A percentile compares a stretch with the other conserved stretches of the same genome.
Evolutionary conservation across 495 filamentous ascomycete genomes (phyloP).

Genomic region (Oleoguttula mirabilis): DNA sequence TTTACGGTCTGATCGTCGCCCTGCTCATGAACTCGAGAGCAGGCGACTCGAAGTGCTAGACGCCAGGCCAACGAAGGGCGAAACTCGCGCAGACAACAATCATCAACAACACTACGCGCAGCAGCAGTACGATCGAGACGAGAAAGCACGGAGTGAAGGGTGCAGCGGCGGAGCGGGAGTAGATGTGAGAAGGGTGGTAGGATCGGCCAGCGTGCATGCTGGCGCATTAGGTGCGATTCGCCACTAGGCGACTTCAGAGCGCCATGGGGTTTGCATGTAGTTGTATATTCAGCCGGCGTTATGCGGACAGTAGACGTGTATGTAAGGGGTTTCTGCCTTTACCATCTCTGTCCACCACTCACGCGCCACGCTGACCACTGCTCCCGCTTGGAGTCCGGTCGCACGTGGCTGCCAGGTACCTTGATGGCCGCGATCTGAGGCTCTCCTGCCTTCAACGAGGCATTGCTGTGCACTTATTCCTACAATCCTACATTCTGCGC

Average conservation of each 20-base stretch:
- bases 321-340: not conserved
- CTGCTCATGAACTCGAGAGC: slow-evolving; percentile 86
- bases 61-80: not conserved
- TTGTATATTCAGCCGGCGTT: slow-evolving; percentile 22
- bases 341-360: not conserved
- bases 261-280: slow-evolving; percentile 10
- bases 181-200: not conserved
- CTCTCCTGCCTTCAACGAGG: no score
- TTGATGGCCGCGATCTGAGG: no score
- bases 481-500: no score
- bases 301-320: slow-evolving; percentile 6
- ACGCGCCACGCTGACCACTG: no score
- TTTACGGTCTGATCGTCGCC: slow-evolving; percentile 96
- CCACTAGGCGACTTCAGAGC: not conserved
- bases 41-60: slow-evolving; percentile 16
- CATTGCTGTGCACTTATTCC: no score
- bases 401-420: no score
- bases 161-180: not conserved
- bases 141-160: not conserved
- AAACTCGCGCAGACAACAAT: slow-evolving; percentile 4
- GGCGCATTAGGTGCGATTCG: not conserved
- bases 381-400: no score
- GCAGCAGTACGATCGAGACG: not conserved
- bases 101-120: slow-evolving; percentile 3
- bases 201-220: not conserved